Evolutionary conservation across 163 green algal genomes (phyloP).

Genomic region (Scenedesmus sp.): DNA sequence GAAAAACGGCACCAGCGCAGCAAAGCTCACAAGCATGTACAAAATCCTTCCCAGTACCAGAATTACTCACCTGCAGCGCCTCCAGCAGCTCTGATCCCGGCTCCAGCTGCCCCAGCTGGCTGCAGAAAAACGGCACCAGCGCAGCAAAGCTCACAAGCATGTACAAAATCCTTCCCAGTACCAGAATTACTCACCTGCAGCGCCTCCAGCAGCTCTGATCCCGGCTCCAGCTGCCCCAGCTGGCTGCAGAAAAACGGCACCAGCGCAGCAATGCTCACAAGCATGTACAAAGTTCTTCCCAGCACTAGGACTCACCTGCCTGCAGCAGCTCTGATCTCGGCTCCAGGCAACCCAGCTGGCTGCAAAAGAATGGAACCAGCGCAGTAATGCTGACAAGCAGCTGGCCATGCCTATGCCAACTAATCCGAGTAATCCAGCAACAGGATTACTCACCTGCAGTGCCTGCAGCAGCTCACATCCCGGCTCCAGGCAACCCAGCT

Average conservation of each 20-base stretch:
- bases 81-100: constrained; percentile 44
- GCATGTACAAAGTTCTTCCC: no score
- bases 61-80: background rate
- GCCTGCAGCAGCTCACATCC: constrained; percentile 44
- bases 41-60: no score
- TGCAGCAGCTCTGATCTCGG: constrained; percentile 43
- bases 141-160: no score
- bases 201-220: constrained; percentile 38
- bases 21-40: no score
- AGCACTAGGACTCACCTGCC: background rate
- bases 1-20: background rate
- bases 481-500: constrained; percentile 41
- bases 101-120: constrained; percentile 8
- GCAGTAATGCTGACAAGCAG: no score
- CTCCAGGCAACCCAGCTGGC: background rate
- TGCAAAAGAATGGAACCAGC: background rate
- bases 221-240: constrained; percentile 28
- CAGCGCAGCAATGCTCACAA: background rate
- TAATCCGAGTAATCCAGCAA: background rate
- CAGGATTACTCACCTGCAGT: background rate
- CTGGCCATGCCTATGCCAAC: no score
- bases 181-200: background rate
- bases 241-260: background rate
- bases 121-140: background rate
- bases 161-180: no score